Evolutionary conservation across 257 asterid genomes (phyloP), one percentile per base, ranked within the genome.

Genomic region (Petunia axillaris): DNA sequence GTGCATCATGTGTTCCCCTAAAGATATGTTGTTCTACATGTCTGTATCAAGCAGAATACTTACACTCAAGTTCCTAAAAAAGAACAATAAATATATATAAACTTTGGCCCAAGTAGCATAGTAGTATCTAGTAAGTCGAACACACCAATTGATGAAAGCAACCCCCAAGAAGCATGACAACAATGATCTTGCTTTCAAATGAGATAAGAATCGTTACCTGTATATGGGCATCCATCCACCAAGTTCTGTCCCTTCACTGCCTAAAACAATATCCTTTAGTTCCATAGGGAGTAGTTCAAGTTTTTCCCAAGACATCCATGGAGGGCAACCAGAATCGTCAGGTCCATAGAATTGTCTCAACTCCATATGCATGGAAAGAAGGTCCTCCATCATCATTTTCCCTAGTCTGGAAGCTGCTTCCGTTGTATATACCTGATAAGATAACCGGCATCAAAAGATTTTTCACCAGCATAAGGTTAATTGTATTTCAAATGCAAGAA

Each of bases 151-250:
- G 60, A 35, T 35, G 60, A 48, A 71, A 64, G 4, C 46, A 38
- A 13, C 13, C 40, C 62, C 48, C 62, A 50, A 50, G 46, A 50
- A 48, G 50, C 15, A 40, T 48, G 62, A 73, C 60, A 73, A 50
- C 37, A 73, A 35, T n/a, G 62, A 73, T 48, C 62, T 35, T 73
- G 48, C 62, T 35, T 10, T 50, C 38, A 35, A 71, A 48, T 71
- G 77, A 71, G 50, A 48, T 50, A 71, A 71, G 43, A 70, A 64
- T 44, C 38, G 52, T 73, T 82, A 92, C 97, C 95, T 90, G 88
- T 93, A 95, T 80, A 93, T 83, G n/a, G 91, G 88, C 95, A 88
- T 86, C 97, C 94, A 95, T 82, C 92, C 88, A 80, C 93, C 93
- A 78, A 93, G 89, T 71, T 87, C 91, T 59, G 81, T 83, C 79